Base-by-base conservation (phyloP, 495 filamentous ascomycete genomes). In the Podospora appendiculata region DNA sequence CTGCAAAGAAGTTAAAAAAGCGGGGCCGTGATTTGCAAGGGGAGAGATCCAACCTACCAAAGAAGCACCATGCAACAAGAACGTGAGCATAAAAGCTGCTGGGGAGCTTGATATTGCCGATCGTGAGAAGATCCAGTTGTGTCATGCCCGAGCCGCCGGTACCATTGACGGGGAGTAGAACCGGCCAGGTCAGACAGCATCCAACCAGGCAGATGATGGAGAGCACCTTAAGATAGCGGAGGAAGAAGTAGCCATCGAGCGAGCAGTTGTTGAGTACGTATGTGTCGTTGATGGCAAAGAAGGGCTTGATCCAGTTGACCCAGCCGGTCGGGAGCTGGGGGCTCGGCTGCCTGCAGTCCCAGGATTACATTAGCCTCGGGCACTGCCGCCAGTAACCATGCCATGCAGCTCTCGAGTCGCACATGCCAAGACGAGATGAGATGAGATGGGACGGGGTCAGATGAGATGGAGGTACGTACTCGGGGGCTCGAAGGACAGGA, bases 91-190 rank as follows among this genome's bases (percentile, higher is more conserved):
- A 88, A 45, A 82, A 80, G 44, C 70, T 68, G 6, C 55, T 71
- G 5, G 70, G 66, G 18, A 79, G 59, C 13, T 59, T 67, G 41
- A 88, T 69, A 60, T 89, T 88, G 42, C 85, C 84, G 51, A 88
- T 86, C 32, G 81, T 83, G 40, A 89, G 61, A 9, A 62, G 64
- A 45, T 87, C 83, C 9, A 89, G 75, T 58, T 86, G 71, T 0
- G 60, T 67, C n/a, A 80, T 77, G 0, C 71, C 72, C 12, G 71
- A 79, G 19, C 79, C 80, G 4, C 86, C 87, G 3, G 86, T 89
- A 12, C 77, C 82, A 66, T 95, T 87, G 60, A 94, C 67, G 0
- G 89, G 87, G 58, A 92, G 82, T 39, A 95, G 68, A 43, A 94
- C 74, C 6, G 90, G 88, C 76, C 82, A 93, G 2, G 84, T 85